Evolutionary conservation across 257 asterid genomes (phyloP).

Genomic region (Solanum virginianum): DNA sequence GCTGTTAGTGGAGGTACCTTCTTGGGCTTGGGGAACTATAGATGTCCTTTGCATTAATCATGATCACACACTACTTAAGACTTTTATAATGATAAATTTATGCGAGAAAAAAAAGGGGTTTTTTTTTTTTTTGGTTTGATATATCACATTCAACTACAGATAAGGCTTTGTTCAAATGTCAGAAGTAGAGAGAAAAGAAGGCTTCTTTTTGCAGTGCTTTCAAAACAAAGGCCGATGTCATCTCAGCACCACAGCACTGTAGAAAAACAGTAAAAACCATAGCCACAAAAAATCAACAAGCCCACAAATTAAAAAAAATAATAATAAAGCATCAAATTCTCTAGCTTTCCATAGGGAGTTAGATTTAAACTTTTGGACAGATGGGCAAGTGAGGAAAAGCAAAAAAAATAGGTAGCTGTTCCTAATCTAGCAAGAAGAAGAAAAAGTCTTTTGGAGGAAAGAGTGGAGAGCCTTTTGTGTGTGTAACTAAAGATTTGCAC

Average conservation of each 20-base stretch:
- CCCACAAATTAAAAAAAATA: neutral
- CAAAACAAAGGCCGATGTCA: constrained; percentile 23
- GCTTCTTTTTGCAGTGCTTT: constrained; percentile 21
- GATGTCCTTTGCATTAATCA: constrained; percentile 39
- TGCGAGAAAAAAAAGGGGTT: neutral
- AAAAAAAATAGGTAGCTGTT: neutral
- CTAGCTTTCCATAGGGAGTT: neutral
- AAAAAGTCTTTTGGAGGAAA: neutral
- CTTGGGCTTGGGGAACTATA: neutral
- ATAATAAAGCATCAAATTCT: neutral
- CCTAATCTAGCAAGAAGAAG: neutral
- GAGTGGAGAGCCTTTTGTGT: neutral
- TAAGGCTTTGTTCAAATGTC: constrained; percentile 4
- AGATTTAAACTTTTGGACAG: neutral
- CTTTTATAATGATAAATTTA: constrained; percentile 5
- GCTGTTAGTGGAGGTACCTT: neutral
- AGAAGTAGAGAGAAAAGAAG: neutral
- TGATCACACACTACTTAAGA: constrained; percentile 28
- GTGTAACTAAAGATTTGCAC: constrained; percentile 23
- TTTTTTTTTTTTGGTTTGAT: neutral
- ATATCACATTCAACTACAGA: constrained; percentile 28
- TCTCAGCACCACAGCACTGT: constrained; percentile 2
- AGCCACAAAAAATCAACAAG: neutral
- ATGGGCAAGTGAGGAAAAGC: neutral
- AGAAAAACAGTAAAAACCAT: neutral